Conservation (phyloP, 192 early-diverging fungal species). For the Allomyces macrogynus region DNA sequence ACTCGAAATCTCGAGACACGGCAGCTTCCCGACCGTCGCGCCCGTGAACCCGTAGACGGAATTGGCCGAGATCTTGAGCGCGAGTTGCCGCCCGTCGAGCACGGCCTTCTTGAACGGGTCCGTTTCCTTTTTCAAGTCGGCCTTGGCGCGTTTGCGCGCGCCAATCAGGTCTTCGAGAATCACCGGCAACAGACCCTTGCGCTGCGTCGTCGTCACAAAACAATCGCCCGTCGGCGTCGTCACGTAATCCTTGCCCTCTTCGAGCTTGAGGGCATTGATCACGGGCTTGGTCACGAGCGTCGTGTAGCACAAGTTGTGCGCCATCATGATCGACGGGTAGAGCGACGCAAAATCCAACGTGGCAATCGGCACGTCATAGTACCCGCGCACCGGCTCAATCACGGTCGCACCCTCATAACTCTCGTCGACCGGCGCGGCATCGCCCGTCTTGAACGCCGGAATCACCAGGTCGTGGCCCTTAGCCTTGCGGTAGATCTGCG, state of each 20-base stretch:
- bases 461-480: slow-evolving; percentile 63
- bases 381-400: slow-evolving; percentile 84
- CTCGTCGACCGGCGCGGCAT: slow-evolving; percentile 38
- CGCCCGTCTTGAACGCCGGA: slow-evolving; percentile 64
- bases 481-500: slow-evolving; percentile 81
- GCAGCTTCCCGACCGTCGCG: slow-evolving; percentile 74
- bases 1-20: slow-evolving; percentile 81
- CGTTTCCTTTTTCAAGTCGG: slow-evolving; percentile 84
- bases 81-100: slow-evolving; percentile 87
- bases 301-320: slow-evolving; percentile 95
- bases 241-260: slow-evolving; percentile 64
- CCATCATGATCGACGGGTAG: slow-evolving; percentile 99
- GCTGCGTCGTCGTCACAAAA: slow-evolving; percentile 52
- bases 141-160: slow-evolving; percentile 82
- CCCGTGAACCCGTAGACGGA: slow-evolving; percentile 97
- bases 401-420: slow-evolving; percentile 91
- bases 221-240: slow-evolving; percentile 73
- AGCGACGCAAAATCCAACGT: slow-evolving; percentile 95
- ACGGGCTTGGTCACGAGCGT: slow-evolving; percentile 42
- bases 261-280: slow-evolving; percentile 41
- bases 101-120: slow-evolving; percentile 89
- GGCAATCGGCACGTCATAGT: slow-evolving; percentile 86
- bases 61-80: slow-evolving; percentile 89
- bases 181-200: slow-evolving; percentile 69
- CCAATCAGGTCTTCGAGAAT: slow-evolving; percentile 74